Evolutionary conservation across 148 eudicot genomes (phyloP).

Genomic region (Vaccinium macrocarpon): DNA sequence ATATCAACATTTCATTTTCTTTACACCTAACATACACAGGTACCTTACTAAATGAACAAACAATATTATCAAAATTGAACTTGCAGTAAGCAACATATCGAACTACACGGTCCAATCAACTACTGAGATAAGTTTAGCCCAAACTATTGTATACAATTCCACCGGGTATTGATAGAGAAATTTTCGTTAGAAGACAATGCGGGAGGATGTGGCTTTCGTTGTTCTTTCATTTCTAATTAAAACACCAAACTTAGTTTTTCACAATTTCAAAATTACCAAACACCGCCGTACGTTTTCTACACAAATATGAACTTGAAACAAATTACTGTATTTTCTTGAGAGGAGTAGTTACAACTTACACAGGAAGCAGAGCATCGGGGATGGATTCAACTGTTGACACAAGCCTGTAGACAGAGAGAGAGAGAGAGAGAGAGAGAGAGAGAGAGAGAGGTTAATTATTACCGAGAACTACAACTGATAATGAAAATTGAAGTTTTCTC

Average conservation of each 20-base stretch:
- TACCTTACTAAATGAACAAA: background rate
- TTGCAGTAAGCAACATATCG: background rate
- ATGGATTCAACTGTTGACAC: conserved; percentile 32
- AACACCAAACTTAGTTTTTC: background rate
- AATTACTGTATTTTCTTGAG: background rate
- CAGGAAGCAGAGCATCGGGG: conserved; percentile 42
- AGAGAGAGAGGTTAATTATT: background rate
- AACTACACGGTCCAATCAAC: background rate
- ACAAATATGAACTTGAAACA: background rate
- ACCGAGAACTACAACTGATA: background rate
- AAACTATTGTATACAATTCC: background rate
- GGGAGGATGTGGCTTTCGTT: background rate
- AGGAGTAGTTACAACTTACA: conserved; percentile 16
- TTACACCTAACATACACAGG: background rate
- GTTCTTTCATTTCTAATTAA: background rate
- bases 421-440: conserved; percentile 2
- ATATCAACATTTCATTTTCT: background rate
- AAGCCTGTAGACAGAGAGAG: conserved; percentile 22
- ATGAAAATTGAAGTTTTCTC: background rate
- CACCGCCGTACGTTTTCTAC: background rate
- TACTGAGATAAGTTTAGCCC: background rate
- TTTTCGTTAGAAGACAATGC: background rate
- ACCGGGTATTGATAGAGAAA: background rate
- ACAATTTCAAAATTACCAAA: background rate
- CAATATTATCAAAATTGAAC: background rate